Evolutionary conservation across 257 asterid species (phyloP).

Genomic region (Solanum stenotomum): DNA sequence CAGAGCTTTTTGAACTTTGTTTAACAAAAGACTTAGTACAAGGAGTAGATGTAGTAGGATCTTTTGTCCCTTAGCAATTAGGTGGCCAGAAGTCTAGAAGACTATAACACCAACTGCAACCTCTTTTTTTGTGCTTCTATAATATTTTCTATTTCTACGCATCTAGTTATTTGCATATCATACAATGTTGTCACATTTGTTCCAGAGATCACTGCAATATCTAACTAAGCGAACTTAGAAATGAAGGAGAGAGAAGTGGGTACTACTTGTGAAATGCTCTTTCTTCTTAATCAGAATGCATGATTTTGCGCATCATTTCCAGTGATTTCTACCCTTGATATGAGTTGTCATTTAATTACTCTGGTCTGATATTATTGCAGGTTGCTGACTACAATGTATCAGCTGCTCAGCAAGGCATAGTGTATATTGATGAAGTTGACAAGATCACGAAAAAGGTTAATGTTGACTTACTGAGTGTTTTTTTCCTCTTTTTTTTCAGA

Average conservation of each 20-base stretch:
- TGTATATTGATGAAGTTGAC: conserved; percentile 98
- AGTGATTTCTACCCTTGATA: not conserved
- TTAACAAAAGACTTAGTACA: not conserved
- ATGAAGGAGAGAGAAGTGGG: not conserved
- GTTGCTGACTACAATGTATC: conserved; percentile 90
- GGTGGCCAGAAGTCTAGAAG: not conserved
- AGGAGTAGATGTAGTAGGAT: not conserved
- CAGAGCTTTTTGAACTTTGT: not conserved
- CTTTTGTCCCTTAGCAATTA: not conserved
- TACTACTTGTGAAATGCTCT: not conserved
- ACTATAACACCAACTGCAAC: not conserved
- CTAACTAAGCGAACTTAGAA: not conserved
- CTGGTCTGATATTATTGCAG: conserved; percentile 28
- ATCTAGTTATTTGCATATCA: not conserved
- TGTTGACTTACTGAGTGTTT: not conserved
- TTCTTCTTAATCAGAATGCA: not conserved
- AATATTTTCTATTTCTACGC: not conserved
- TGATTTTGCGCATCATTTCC: not conserved
- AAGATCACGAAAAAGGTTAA: conserved; percentile 89
- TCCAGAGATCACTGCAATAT: not conserved
- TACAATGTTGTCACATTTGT: not conserved
- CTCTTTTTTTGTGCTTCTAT: not conserved
- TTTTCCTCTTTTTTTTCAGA: not conserved
- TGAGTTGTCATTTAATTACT: not conserved
- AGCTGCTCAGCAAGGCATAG: conserved; percentile 99